Conservation (phyloP, 257 asterid genomes). For the Penstemon eatonii region DNA sequence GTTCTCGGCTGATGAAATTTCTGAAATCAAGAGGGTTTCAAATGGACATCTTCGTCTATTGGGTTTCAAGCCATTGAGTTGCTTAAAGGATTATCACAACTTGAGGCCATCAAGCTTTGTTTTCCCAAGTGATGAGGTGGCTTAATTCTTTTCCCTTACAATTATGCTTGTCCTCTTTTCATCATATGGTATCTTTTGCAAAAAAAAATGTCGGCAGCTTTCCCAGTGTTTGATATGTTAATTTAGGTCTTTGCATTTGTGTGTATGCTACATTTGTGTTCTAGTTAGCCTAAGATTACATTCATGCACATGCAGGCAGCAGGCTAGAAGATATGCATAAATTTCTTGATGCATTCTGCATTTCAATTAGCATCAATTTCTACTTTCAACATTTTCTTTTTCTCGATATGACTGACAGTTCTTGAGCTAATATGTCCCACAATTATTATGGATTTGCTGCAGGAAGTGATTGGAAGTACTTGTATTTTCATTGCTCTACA, state of each 20-base stretch:
- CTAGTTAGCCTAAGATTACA: constrained; percentile 6
- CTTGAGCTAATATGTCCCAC: constrained; percentile 21
- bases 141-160: constrained; percentile 14
- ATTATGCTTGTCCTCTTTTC: constrained; percentile 17
- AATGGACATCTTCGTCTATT: constrained; percentile 81
- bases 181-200: constrained; percentile 7
- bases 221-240: neutral
- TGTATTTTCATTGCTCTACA: constrained; percentile 77
- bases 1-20: constrained; percentile 69
- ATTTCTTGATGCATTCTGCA: constrained; percentile 18
- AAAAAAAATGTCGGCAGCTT: constrained; percentile 14
- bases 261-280: neutral
- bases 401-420: constrained; percentile 12
- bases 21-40: constrained; percentile 80
- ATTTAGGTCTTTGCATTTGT: constrained; percentile 13
- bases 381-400: neutral
- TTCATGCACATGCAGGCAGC: constrained; percentile 4
- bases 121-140: constrained; percentile 93
- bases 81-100: constrained; percentile 85
- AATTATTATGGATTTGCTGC: constrained; percentile 34
- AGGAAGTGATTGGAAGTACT: constrained; percentile 91
- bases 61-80: constrained; percentile 93
- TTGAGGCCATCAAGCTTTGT: constrained; percentile 90
- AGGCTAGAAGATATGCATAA: neutral
- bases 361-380: neutral